These are phyloP conservation scores for Avena insularis DNA, from an alignment of 176 grass and related monocot species.

Conservation along the genomic window DNA sequence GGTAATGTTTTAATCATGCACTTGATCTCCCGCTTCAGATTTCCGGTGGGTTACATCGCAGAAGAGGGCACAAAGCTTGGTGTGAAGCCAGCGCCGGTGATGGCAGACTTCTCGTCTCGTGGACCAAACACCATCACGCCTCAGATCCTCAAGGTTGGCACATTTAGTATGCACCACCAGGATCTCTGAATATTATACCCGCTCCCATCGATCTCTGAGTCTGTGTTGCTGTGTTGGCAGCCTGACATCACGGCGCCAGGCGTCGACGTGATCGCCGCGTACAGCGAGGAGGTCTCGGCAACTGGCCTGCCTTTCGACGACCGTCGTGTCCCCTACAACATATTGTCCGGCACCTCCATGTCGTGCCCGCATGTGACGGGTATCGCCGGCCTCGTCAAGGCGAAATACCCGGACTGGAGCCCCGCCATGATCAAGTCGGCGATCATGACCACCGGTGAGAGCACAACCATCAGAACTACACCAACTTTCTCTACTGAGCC, in stretches of 20 bases:
- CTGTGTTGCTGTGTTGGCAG: constrained; percentile 9
- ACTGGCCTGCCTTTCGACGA: constrained; percentile 41
- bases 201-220: too few species aligned
- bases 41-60: constrained; percentile 38
- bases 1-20: too few species aligned
- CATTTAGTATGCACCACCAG: too few species aligned
- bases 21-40: too few species aligned
- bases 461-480: background rate
- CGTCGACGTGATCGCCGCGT: constrained; percentile 65
- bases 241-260: constrained; percentile 72
- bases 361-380: constrained; percentile 73
- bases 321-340: constrained; percentile 55
- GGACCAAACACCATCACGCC: constrained; percentile 62
- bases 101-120: constrained; percentile 66
- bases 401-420: constrained; percentile 53
- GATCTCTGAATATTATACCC: background rate
- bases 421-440: constrained; percentile 72
- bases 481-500: background rate
- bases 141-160: background rate
- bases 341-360: constrained; percentile 75
- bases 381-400: constrained; percentile 59
- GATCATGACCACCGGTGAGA: constrained; percentile 79
- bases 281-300: constrained; percentile 36
- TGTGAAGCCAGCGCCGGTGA: constrained; percentile 65
- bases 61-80: constrained; percentile 20